phyloP scores from a whole-genome alignment of 148 eudicot genomes.

The Camellia lanceoleosa region DNA sequence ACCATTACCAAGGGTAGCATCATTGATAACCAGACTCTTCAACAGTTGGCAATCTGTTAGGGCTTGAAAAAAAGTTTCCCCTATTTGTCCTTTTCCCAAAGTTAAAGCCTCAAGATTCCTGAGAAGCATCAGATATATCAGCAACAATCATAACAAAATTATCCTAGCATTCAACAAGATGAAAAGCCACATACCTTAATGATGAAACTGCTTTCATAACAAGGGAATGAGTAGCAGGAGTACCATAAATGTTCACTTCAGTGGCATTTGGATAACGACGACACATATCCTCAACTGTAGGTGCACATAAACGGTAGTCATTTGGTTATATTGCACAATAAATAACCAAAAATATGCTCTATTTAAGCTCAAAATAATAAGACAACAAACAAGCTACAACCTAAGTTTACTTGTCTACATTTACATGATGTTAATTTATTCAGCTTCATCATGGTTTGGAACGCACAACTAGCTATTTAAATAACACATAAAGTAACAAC shows the following conservation, averaged over 20 bases:
- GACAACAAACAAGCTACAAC: background rate
- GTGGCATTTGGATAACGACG: constrained; percentile 83
- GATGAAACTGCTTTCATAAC: constrained; percentile 69
- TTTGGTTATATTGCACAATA: background rate
- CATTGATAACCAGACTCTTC: constrained; percentile 65
- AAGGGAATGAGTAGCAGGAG: constrained; percentile 56
- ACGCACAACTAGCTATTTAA: background rate
- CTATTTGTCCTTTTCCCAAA: constrained; percentile 72
- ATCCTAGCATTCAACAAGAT: background rate
- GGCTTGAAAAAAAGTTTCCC: constrained; percentile 72
- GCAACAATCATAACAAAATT: constrained; percentile 9
- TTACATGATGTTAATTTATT: background rate
- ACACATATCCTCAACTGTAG: constrained; percentile 88
- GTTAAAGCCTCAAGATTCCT: constrained; percentile 81
- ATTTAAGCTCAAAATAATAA: background rate
- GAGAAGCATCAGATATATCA: constrained; percentile 20
- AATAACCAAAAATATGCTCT: background rate
- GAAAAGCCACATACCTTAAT: constrained; percentile 49
- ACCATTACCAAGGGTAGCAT: constrained; percentile 83
- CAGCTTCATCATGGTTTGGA: constrained; percentile 5
- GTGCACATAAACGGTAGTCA: background rate
- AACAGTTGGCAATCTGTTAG: constrained; percentile 64
- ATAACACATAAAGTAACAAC: background rate
- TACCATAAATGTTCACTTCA: constrained; percentile 61
- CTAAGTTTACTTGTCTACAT: background rate